These are phyloP conservation scores for Eragrostis nindensis DNA, from an alignment of 176 grass and related monocot genomes.

Conservation along the genomic window DNA sequence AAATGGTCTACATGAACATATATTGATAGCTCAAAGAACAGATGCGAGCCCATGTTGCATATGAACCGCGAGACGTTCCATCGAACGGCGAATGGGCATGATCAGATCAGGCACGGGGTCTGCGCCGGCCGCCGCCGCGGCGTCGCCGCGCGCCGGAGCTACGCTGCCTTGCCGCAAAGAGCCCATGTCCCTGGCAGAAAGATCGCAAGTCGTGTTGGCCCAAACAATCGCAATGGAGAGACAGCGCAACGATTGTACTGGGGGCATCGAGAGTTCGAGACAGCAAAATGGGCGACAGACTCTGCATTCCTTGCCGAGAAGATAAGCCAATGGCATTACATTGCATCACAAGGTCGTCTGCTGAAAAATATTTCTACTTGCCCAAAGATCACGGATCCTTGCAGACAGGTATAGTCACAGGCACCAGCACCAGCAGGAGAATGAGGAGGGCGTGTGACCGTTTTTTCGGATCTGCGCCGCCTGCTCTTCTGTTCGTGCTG, in stretches of 20 bases:
- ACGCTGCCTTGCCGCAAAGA: background rate
- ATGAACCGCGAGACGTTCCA: too few species aligned
- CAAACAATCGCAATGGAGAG: background rate
- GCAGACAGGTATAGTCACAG: background rate
- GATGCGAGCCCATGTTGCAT: background rate
- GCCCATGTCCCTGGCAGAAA: background rate
- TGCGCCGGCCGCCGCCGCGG: background rate
- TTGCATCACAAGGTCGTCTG: constrained; percentile 23
- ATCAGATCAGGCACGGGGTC: too few species aligned
- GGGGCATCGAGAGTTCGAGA: background rate
- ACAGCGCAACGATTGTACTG: background rate
- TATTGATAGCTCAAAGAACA: too few species aligned
- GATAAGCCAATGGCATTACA: constrained; percentile 20
- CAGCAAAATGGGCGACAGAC: background rate
- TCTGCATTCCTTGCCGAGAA: constrained; percentile 28
- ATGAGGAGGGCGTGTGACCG: constrained; percentile 60
- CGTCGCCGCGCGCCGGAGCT: background rate
- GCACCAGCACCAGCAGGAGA: constrained; percentile 88
- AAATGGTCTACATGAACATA: too few species aligned
- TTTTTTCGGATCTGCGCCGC: constrained; percentile 68
- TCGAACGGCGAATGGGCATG: too few species aligned
- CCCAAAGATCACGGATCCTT: background rate
- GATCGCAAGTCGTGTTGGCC: background rate
- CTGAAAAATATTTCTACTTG: constrained; percentile 1
- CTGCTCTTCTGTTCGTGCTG: constrained; percentile 60